Percentiles rank a stretch among this genome's conserved stretches.
Conservation (phyloP, 345 rosid genomes). For the Eucalyptus brandiana region DNA sequence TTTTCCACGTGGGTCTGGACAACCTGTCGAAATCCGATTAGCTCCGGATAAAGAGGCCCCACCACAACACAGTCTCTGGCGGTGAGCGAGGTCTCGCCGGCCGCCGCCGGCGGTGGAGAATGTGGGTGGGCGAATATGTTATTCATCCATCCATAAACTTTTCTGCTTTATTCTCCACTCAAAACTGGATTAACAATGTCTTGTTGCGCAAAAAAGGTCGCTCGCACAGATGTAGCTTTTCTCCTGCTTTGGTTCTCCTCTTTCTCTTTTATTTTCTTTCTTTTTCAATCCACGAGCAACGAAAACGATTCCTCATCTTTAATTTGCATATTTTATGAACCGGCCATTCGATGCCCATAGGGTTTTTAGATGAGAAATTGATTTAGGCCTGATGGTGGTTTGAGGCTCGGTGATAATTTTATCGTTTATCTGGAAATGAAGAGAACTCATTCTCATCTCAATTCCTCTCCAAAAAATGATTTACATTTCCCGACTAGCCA, state of each 20-base stretch:
- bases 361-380: background rate
- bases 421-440: background rate
- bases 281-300: background rate
- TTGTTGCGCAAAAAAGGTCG: background rate
- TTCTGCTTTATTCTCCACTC: background rate
- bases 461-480: background rate
- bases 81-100: background rate
- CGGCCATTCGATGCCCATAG: background rate
- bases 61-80: background rate
- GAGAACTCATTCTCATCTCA: background rate
- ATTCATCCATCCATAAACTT: background rate
- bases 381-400: background rate
- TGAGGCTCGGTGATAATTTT: background rate
- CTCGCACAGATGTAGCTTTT: background rate
- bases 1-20: background rate
- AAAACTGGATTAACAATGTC: background rate
- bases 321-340: background rate
- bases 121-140: background rate
- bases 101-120: background rate
- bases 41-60: background rate
- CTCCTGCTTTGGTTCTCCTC: background rate
- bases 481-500: background rate
- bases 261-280: too few species aligned
- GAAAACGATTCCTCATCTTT: background rate
- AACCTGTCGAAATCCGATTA: background rate